These are phyloP conservation scores for Backusella liffmaniae DNA, from an alignment of 192 early-diverging fungal species.

Conservation along the genomic window DNA sequence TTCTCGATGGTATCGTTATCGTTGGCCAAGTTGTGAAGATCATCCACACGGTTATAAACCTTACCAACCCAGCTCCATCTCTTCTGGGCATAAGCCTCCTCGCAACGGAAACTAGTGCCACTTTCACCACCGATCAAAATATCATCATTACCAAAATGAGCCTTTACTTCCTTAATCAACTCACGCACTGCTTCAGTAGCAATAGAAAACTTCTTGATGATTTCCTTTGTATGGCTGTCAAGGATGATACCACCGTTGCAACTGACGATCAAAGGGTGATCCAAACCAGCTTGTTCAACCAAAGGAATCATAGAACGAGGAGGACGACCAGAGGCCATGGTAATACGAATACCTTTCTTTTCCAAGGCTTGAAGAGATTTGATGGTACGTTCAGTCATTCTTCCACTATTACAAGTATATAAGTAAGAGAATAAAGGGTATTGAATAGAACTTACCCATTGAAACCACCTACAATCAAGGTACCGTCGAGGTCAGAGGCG, in stretches of 20 bases:
- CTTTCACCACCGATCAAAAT: conserved; percentile 30
- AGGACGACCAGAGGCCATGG: conserved; percentile 31
- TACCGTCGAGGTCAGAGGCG: conserved; percentile 34
- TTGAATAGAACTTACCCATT: conserved; percentile 10
- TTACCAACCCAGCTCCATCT: conserved; percentile 9
- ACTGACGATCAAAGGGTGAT: conserved; percentile 16
- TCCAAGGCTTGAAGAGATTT: conserved; percentile 19
- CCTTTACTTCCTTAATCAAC: conserved; percentile 15
- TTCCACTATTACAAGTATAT: conserved; percentile 3
- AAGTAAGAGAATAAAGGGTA: not conserved
- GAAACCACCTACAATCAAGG: conserved; percentile 13
- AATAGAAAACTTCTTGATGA: conserved; percentile 28
- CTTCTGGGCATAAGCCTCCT: conserved; percentile 15
- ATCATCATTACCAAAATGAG: conserved; percentile 4
- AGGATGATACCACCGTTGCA: conserved; percentile 32
- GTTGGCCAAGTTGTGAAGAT: conserved; percentile 10
- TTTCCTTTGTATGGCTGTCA: conserved; percentile 2
- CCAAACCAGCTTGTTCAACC: conserved; percentile 16
- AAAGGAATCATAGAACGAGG: conserved; percentile 27
- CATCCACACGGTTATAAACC: conserved; percentile 11
- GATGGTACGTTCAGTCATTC: conserved; percentile 10
- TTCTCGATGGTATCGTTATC: conserved; percentile 24
- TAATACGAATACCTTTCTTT: conserved; percentile 16
- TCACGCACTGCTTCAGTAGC: not conserved
- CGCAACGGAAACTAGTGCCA: conserved; percentile 23